Evolutionary conservation across 73 alveolate species (phyloP), one percentile per base, ranked within the genome.

Genomic region (Effrenium voratum): DNA sequence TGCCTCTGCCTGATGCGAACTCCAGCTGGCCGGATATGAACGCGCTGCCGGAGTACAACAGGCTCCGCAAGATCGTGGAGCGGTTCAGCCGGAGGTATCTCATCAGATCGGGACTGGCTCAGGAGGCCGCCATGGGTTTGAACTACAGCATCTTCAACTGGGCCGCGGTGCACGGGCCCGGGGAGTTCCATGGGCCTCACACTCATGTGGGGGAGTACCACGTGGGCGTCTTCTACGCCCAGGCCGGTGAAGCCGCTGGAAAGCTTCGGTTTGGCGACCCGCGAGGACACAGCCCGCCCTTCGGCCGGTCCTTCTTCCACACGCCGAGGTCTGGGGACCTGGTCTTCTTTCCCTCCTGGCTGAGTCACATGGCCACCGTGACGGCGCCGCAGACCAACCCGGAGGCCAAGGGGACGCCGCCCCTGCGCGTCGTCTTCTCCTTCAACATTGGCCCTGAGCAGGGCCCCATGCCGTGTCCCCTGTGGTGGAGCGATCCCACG

Each of bases 121-220:
- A 82, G 10, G 95, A 87, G 57, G 83, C 95, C 2, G 98, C 98
- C 22, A 70, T 28, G 86, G 82, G 43, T n/a, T 66, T 91, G 90
- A 91, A 91, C 68, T 91, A 91, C 88, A 91, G 98, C 98, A 41
- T 91, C 76, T 91, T 91, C 76, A 91, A 91, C 28, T 91, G 98
- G 98, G 98, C 98, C 5, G 95, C 98, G 12, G 98, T 91, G 88
- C 98, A 91, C 28, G 98, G 98, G 47, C 98, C 98, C 4, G 98
- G 98, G 43, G 98, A 91, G 76, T 91, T 91, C 80, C 98, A 91
- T 30, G 98, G 98, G 88, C 98, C 98, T 5, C 98, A 91, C 77
- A 91, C 98, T 2, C 98, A 91, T 38, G 98, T 91, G 28, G 98
- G 98, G 36, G 98, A 91, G 79, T 91, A 91, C 76, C 98, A 91